Percentiles rank a stretch among this genome's conserved stretches.
phyloP scores from a whole-genome alignment of 495 filamentous ascomycete genomes.

The Penicillium nucicola region DNA sequence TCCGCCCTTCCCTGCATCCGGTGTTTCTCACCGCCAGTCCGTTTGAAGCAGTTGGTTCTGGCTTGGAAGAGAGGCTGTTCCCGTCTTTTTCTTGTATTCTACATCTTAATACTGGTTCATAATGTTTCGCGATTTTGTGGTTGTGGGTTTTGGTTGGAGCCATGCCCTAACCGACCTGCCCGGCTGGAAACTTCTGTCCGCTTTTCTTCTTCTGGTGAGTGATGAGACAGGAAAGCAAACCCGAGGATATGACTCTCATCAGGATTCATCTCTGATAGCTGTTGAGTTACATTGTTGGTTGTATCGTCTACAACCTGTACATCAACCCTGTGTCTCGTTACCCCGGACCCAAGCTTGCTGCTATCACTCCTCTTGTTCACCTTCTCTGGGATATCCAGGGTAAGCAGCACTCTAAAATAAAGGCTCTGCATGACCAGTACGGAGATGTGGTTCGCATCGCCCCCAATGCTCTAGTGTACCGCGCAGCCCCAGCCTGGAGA shows the following conservation, averaged over 20 bases:
- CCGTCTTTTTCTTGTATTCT: not conserved
- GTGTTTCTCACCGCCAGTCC: not conserved
- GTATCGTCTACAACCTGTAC: constrained; percentile 8
- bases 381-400: constrained; percentile 19
- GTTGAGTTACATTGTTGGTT: not conserved
- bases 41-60: not conserved
- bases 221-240: not conserved
- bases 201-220: constrained; percentile 4
- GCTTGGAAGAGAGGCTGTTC: not conserved
- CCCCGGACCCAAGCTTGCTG: constrained; percentile 18
- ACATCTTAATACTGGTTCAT: not conserved
- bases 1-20: not conserved
- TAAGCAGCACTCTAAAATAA: constrained; percentile 22
- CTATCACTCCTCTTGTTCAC: constrained; percentile 14
- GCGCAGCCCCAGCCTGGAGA: constrained; percentile 49
- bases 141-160: not conserved
- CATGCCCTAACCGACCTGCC: not conserved
- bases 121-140: not conserved
- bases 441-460: constrained; percentile 53
- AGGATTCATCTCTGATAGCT: not conserved
- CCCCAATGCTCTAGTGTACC: constrained; percentile 52
- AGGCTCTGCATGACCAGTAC: constrained; percentile 48
- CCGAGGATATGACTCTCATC: not conserved
- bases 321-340: constrained; percentile 16
- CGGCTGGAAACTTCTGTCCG: not conserved